A percentile compares a stretch with the other conserved stretches of the same genome.
Evolutionary conservation across 805 yeast species (phyloP).

Genomic region (Sporopachydermia lactativora): DNA sequence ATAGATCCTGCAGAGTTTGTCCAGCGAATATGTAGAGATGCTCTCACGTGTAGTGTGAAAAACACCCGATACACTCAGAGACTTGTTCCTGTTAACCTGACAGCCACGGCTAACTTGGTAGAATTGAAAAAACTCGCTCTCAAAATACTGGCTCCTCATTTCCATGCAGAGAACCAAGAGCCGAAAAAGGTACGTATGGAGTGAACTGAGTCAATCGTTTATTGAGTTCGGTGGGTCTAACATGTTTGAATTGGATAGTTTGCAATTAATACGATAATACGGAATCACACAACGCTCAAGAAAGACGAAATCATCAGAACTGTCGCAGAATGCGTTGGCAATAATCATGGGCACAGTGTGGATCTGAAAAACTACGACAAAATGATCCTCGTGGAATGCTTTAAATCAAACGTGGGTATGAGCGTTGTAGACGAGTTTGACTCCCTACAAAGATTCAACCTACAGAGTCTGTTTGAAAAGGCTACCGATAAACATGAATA

Average conservation of each 20-base stretch:
- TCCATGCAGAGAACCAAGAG: constrained; percentile 32
- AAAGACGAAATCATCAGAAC: constrained; percentile 60
- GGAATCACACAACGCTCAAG: constrained; percentile 65
- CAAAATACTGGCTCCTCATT: constrained; percentile 51
- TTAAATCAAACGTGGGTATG: constrained; percentile 71
- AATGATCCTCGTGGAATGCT: constrained; percentile 74
- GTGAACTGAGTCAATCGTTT: background rate
- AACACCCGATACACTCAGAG: constrained; percentile 65
- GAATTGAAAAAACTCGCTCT: constrained; percentile 50
- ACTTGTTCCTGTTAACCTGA: constrained; percentile 63
- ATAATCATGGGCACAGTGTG: constrained; percentile 57
- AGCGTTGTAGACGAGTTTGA: constrained; percentile 62
- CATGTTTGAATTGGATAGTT: constrained; percentile 25
- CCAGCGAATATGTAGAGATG: constrained; percentile 44
- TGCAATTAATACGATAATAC: constrained; percentile 67
- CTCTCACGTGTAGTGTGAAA: constrained; percentile 28
- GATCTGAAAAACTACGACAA: constrained; percentile 71
- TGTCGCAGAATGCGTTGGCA: constrained; percentile 60
- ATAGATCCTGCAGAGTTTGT: constrained; percentile 68
- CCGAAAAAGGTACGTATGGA: constrained; percentile 15
- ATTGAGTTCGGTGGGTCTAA: background rate
- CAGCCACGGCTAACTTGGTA: constrained; percentile 58
- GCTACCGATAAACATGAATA: constrained; percentile 21
- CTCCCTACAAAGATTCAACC: constrained; percentile 51
- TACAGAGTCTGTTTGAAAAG: constrained; percentile 44